phyloP scores from a whole-genome alignment of 352 stramenopile genomes.

The Phytophthora palmivora region DNA sequence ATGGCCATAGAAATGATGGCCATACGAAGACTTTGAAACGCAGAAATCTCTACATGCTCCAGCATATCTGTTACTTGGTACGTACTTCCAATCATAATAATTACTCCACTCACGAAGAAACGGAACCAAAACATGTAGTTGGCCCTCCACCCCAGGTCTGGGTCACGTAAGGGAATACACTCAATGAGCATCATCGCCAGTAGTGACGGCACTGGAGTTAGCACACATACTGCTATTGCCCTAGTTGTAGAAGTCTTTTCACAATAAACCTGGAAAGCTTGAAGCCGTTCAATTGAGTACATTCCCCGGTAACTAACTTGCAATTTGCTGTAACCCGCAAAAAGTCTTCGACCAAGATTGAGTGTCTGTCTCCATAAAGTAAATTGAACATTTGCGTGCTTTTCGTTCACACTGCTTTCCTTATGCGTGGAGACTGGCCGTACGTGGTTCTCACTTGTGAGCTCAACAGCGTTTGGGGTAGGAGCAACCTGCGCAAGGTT shows the following conservation, averaged over 20 bases:
- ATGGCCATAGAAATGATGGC: conserved; percentile 2
- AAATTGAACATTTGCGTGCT: not conserved
- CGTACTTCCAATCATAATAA: conserved; percentile 8
- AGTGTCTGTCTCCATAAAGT: not conserved
- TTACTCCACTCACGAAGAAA: conserved; percentile 14
- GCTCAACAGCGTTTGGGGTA: not conserved
- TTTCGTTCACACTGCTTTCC: conserved; percentile 3
- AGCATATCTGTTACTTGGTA: conserved; percentile 22
- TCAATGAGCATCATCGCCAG: conserved; percentile 21
- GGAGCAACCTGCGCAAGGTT: conserved; percentile 8
- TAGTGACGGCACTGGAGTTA: conserved; percentile 24
- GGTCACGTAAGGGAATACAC: conserved; percentile 12
- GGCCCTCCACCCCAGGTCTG: conserved; percentile 14
- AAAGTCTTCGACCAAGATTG: not conserved
- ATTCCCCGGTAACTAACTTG: conserved; percentile 42
- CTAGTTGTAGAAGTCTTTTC: conserved; percentile 5
- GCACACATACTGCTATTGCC: conserved; percentile 11
- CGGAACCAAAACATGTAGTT: conserved; percentile 40
- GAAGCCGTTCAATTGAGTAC: conserved; percentile 49
- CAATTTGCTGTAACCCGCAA: conserved; percentile 12
- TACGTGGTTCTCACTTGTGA: too few relatives aligned
- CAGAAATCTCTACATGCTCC: not conserved
- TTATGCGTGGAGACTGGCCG: too few relatives aligned
- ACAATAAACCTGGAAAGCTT: conserved; percentile 46
- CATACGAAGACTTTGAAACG: conserved; percentile 9